Conservation (phyloP, 495 filamentous ascomycete species). For the Xylaria grammica region DNA sequence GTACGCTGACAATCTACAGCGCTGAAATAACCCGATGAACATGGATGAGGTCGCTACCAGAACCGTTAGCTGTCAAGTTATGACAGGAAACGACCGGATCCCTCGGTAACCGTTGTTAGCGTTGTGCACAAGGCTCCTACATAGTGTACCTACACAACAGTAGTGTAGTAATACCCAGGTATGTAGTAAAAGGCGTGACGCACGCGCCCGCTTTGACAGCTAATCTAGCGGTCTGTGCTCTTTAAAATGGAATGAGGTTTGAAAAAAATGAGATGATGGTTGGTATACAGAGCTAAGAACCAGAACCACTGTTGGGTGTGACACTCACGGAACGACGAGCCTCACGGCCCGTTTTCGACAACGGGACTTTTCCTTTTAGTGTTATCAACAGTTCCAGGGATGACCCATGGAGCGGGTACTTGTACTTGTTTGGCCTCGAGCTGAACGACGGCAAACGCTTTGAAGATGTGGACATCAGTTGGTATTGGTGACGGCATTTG, state of each 20-base stretch:
- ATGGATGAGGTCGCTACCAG: slow-evolving; percentile 17
- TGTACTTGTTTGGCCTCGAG: neutral
- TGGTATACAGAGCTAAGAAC: neutral
- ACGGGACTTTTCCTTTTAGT: neutral
- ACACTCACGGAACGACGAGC: neutral
- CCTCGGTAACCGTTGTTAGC: neutral
- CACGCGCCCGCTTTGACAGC: neutral
- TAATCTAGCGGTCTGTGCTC: slow-evolving; percentile 5
- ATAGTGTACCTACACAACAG: neutral
- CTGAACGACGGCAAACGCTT: neutral
- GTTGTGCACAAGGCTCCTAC: slow-evolving; percentile 2
- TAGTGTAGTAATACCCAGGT: neutral
- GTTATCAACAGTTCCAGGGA: neutral
- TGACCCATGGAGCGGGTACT: neutral
- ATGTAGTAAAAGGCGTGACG: neutral
- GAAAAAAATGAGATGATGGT: neutral
- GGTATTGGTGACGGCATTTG: slow-evolving; percentile 1
- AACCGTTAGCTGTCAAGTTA: slow-evolving; percentile 10
- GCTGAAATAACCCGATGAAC: slow-evolving; percentile 15
- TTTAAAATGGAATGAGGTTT: neutral
- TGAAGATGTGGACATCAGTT: neutral
- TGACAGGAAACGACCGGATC: slow-evolving; percentile 10
- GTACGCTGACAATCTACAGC: slow-evolving; percentile 13
- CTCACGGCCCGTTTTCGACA: neutral
- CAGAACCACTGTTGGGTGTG: neutral